phyloP scores from a whole-genome alignment of 2,329 filamentous ascomycete species.

The Pseudohalonectria lignicola region DNA sequence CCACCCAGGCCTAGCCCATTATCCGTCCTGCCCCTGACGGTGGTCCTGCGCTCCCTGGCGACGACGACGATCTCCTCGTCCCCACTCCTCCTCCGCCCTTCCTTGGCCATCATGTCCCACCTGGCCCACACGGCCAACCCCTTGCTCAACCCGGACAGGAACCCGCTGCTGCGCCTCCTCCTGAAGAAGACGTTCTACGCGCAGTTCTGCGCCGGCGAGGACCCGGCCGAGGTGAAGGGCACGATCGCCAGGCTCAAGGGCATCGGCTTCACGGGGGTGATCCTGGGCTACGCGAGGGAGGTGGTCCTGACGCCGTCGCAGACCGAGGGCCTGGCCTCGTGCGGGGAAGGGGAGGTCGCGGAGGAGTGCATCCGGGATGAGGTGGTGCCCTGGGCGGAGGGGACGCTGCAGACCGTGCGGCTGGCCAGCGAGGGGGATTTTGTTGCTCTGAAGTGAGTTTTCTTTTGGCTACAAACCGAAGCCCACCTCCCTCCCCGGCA shows the following conservation, averaged over 20 bases:
- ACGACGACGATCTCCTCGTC: conserved; percentile 64
- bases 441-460: conserved; percentile 51
- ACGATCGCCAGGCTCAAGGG: conserved; percentile 49
- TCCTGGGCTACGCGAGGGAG: conserved; percentile 75
- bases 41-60: conserved; percentile 57
- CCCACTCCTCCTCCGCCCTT: conserved; percentile 56
- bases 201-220: conserved; percentile 84
- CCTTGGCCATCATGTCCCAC: conserved; percentile 53
- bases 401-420: conserved; percentile 62
- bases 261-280: conserved; percentile 74
- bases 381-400: conserved; percentile 59
- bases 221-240: conserved; percentile 50
- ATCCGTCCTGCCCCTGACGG: conserved; percentile 53
- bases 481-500: not conserved
- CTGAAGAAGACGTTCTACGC: conserved; percentile 79
- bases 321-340: conserved; percentile 28
- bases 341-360: conserved; percentile 30
- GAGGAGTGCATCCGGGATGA: conserved; percentile 43
- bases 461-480: no score
- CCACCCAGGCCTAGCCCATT: conserved; percentile 33
- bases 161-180: conserved; percentile 56
- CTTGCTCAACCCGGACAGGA: conserved; percentile 63
- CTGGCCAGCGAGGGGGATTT: conserved; percentile 62
- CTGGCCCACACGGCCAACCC: conserved; percentile 59
- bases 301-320: conserved; percentile 56